Conservation (phyloP, 352 stramenopile species). For the Phytophthora ohioensis region DNA sequence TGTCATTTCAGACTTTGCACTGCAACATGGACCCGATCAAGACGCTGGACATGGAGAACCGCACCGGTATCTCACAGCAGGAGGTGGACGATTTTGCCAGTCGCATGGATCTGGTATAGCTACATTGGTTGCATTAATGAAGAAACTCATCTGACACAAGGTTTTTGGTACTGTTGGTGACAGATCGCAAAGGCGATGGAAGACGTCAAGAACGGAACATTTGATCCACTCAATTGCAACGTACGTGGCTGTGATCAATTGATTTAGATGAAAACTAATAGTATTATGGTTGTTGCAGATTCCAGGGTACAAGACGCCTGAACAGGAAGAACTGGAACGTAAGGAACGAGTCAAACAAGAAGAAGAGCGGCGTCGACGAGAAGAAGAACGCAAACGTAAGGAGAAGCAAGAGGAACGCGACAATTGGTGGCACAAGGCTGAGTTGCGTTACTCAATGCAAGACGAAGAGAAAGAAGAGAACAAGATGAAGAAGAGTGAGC, state of each 20-base stretch:
- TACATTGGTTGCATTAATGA: neutral
- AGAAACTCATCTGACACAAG: slow-evolving; percentile 4
- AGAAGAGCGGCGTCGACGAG: slow-evolving; percentile 49
- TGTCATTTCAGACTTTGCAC: slow-evolving; percentile 10
- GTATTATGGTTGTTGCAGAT: slow-evolving; percentile 44
- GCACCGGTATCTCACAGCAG: slow-evolving; percentile 65
- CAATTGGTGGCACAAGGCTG: slow-evolving; percentile 73
- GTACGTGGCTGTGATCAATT: slow-evolving; percentile 24
- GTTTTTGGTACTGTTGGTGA: neutral
- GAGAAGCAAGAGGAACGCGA: slow-evolving; percentile 69
- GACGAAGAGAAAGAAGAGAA: slow-evolving; percentile 27
- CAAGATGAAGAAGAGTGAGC: slow-evolving; percentile 30
- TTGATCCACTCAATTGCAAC: slow-evolving; percentile 77
- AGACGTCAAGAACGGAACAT: slow-evolving; percentile 84
- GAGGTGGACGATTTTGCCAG: slow-evolving; percentile 77
- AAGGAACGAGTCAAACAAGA: slow-evolving; percentile 45
- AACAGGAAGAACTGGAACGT: slow-evolving; percentile 72
- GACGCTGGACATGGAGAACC: slow-evolving; percentile 76
- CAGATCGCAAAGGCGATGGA: slow-evolving; percentile 81
- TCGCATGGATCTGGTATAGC: slow-evolving; percentile 74
- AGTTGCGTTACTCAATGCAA: slow-evolving; percentile 58
- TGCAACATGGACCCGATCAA: slow-evolving; percentile 63
- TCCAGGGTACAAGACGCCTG: slow-evolving; percentile 77
- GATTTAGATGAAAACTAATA: neutral
- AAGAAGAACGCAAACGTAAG: slow-evolving; percentile 49